Conservation (phyloP, 345 rosid species). For the Abelmoschus esculentus region DNA sequence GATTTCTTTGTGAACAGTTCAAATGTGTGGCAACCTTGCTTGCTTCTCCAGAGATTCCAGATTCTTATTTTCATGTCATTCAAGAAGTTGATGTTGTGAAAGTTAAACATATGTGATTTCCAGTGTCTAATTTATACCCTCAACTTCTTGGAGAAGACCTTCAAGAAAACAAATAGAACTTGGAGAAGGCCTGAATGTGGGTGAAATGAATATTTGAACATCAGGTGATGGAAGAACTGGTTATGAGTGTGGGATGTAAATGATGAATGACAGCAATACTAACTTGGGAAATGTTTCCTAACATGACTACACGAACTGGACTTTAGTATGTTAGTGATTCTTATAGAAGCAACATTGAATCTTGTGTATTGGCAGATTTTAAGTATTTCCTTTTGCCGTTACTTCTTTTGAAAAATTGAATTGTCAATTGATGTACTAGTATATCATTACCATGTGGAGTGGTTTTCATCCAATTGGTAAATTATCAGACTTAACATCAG, state of each 20-base stretch:
- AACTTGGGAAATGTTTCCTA: background rate
- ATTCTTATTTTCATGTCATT: conserved; percentile 1
- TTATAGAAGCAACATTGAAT: background rate
- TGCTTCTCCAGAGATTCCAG: too few relatives aligned
- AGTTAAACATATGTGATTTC: background rate
- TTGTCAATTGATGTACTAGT: background rate
- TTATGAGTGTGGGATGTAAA: too few relatives aligned
- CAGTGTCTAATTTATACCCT: too few relatives aligned
- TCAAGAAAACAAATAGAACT: too few relatives aligned
- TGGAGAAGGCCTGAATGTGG: too few relatives aligned
- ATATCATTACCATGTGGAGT: too few relatives aligned
- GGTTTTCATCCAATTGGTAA: background rate
- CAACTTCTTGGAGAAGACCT: too few relatives aligned
- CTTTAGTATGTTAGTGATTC: background rate
- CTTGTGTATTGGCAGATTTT: background rate
- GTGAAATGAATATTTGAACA: too few relatives aligned
- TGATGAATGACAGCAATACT: background rate
- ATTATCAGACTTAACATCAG: background rate
- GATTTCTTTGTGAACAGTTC: background rate
- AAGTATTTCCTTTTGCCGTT: background rate
- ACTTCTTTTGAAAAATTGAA: background rate
- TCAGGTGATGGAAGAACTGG: too few relatives aligned
- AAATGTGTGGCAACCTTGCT: too few relatives aligned
- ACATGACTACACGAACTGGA: background rate
- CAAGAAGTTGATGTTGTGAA: background rate